Evolutionary conservation across 2,329 filamentous ascomycete species (phyloP), one percentile per base, ranked within the genome.

Genomic region (Beauveria scarabaeidicola): DNA sequence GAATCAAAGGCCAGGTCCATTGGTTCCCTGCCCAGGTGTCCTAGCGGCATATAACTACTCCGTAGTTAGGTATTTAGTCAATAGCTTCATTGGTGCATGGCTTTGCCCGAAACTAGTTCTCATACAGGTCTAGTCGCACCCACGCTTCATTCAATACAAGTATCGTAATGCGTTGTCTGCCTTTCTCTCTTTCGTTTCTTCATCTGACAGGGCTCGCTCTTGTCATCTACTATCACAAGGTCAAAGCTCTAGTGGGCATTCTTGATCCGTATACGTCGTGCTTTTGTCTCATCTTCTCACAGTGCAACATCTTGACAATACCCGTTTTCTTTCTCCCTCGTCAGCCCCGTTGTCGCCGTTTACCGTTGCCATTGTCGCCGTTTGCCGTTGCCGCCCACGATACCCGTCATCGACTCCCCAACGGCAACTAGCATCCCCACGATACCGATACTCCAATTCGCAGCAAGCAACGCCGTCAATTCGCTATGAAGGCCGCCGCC

Each of bases 401-500:
- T 27, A 17, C 40, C 11, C 48, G 29, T 27, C 27, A 23, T 55
- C 27, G n/a, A 36, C 25, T n/a, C n/a, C 23, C 29, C 3, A 38
- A 9, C 48, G 15, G n/a, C 13, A 15, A 53, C 8, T 8, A n/a
- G 52, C 23, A 25, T 1, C 1, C 40, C 40, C 13, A 36, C 43
- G 15, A 17, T n/a, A 27, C 13, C n/a, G 19, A 38, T 48, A n/a
- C 5, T n/a, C 43, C 15, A n/a, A 48, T 21, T n/a, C 21, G 19
- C 21, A 27, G 1, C 53, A 11, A 25, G 5, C 7, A 40, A 46
- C 11, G 10, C n/a, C 11, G 3, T 3, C 11, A 55, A 11, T 47
- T 40, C 23, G 38, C 46, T 43, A 56, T 53, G 58, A 61, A 58
- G 53, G 32, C 40, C 29, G 27, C 55, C 54, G 44, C 56, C 55